Evolutionary conservation across 176 grass and related monocot species (phyloP).

Genomic region (Elymus sibiricus): DNA sequence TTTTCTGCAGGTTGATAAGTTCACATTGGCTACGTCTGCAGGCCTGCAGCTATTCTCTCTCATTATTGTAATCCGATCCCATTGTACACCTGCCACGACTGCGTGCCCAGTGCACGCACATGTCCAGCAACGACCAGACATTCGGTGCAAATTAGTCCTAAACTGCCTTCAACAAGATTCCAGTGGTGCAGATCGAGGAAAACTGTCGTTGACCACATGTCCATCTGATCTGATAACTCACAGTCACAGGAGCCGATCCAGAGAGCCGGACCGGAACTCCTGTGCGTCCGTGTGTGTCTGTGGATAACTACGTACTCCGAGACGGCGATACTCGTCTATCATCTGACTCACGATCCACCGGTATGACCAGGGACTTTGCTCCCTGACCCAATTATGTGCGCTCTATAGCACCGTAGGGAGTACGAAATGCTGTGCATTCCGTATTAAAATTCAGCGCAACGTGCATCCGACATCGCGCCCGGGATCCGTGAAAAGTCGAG

Average conservation of each 20-base stretch:
- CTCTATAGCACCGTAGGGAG: not conserved
- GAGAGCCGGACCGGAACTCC: not conserved
- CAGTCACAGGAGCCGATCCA: not conserved
- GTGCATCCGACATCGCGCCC: not conserved
- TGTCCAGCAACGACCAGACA: slow-evolving; percentile 16
- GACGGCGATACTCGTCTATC: not conserved
- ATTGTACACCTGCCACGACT: not conserved
- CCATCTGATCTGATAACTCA: not conserved
- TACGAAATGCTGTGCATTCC: not conserved
- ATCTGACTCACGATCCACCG: not conserved
- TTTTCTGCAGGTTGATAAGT: slow-evolving; percentile 8
- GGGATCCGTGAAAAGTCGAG: not conserved
- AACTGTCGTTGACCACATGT: slow-evolving; percentile 15
- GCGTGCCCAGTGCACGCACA: not conserved
- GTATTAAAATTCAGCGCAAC: not conserved
- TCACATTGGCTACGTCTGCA: not conserved
- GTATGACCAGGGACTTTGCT: not conserved
- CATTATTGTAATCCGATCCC: slow-evolving; percentile 16
- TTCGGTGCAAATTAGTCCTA: not conserved
- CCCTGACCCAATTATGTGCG: not conserved
- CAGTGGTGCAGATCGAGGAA: not conserved
- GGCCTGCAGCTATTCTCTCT: not conserved
- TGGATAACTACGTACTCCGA: not conserved
- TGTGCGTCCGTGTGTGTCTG: not conserved
- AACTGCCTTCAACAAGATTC: slow-evolving; percentile 21